These are phyloP conservation scores for Candolleomyces aberdarensis DNA, from an alignment of 768 basidiomycete species.

Conservation along the genomic window DNA sequence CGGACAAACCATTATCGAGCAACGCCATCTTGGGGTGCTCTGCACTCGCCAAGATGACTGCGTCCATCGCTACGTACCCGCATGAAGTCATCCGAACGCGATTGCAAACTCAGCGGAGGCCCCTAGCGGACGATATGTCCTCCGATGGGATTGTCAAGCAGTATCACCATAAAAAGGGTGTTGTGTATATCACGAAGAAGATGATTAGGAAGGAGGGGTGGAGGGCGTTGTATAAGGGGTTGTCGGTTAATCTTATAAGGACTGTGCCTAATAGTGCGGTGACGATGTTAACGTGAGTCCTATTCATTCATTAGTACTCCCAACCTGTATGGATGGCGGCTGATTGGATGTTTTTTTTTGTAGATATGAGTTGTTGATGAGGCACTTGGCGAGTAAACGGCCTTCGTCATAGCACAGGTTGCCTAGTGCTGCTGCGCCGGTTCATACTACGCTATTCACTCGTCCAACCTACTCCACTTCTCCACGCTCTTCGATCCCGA, in stretches of 20 bases:
- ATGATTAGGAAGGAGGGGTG: constrained; percentile 84
- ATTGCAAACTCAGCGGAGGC: constrained; percentile 80
- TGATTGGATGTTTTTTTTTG: not conserved
- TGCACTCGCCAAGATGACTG: constrained; percentile 93
- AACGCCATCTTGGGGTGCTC: constrained; percentile 83
- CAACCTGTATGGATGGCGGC: not conserved
- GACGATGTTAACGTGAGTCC: constrained; percentile 87
- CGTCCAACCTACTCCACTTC: too few species aligned
- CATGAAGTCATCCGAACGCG: constrained; percentile 99
- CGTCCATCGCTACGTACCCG: constrained; percentile 93
- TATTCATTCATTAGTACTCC: not conserved
- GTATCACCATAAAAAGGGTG: constrained; percentile 52
- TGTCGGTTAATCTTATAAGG: constrained; percentile 90
- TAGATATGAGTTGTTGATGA: constrained; percentile 55
- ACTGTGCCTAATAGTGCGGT: constrained; percentile 97
- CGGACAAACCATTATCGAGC: constrained; percentile 49
- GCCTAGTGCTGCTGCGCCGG: too few species aligned
- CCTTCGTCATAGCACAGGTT: not conserved
- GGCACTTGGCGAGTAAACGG: constrained; percentile 41
- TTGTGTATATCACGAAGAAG: constrained; percentile 67
- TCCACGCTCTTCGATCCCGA: too few species aligned
- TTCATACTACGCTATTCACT: too few species aligned
- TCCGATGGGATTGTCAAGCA: constrained; percentile 60
- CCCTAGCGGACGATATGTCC: constrained; percentile 54
- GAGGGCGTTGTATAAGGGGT: constrained; percentile 86